Evolutionary conservation across 169 alveolate genomes (phyloP).

Genomic region (Eimeria maxima): DNA sequence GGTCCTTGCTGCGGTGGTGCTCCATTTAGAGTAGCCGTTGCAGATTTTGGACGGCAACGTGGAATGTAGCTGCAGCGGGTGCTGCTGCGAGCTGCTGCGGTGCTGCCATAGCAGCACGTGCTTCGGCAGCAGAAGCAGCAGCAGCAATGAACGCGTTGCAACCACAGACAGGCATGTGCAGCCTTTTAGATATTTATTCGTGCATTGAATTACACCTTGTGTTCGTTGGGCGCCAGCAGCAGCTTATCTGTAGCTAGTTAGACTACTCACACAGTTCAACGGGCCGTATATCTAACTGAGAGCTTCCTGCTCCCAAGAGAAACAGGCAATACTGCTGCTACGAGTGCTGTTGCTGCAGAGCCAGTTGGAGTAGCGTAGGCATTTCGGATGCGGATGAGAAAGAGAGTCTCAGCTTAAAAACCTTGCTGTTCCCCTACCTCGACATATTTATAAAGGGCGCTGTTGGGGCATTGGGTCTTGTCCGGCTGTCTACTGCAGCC

Average conservation of each 20-base stretch:
- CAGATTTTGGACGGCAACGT: not conserved
- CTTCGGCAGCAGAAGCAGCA: conserved; percentile 23
- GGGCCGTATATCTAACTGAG: too few relatives aligned
- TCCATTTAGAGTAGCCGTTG: not conserved
- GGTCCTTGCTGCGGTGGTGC: not conserved
- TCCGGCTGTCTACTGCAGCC: too few relatives aligned
- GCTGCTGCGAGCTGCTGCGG: not conserved
- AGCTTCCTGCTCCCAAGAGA: too few relatives aligned
- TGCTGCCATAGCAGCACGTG: not conserved
- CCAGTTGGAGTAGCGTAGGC: too few relatives aligned
- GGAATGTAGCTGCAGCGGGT: not conserved
- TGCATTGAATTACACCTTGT: not conserved
- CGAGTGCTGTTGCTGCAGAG: too few relatives aligned
- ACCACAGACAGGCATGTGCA: not conserved
- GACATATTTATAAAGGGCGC: too few relatives aligned
- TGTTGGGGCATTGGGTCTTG: too few relatives aligned
- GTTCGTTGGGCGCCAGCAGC: not conserved
- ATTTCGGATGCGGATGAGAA: too few relatives aligned
- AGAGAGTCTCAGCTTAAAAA: too few relatives aligned
- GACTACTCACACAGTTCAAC: not conserved
- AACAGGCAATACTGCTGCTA: too few relatives aligned
- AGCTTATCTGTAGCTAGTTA: too few relatives aligned
- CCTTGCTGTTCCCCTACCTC: too few relatives aligned
- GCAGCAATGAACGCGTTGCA: not conserved
- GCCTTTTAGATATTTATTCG: not conserved